Conservation (phyloP, 2,329 filamentous ascomycete genomes). For the Teratosphaeria gauchensis region DNA sequence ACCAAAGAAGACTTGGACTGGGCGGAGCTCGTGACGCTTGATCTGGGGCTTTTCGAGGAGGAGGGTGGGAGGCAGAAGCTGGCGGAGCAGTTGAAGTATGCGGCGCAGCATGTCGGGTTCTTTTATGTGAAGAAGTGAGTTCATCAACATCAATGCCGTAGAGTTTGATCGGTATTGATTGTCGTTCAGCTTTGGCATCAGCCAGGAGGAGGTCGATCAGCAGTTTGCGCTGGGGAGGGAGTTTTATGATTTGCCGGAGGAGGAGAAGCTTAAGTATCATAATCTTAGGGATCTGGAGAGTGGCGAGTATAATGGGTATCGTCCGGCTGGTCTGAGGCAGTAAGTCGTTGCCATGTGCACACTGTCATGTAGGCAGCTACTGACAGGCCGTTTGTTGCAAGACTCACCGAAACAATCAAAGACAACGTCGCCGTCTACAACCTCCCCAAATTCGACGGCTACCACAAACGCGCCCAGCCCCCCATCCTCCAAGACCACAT, state of each 20-base stretch:
- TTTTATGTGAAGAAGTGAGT: slow-evolving; percentile 15
- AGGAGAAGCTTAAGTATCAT: slow-evolving; percentile 51
- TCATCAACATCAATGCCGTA: background rate
- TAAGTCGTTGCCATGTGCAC: slow-evolving; percentile 7
- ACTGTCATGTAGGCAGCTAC: too few species aligned
- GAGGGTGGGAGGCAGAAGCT: slow-evolving; percentile 47
- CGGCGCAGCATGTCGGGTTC: slow-evolving; percentile 28
- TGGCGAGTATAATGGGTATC: slow-evolving; percentile 25
- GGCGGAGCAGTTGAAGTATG: slow-evolving; percentile 46
- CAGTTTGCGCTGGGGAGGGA: slow-evolving; percentile 53
- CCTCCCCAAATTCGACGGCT: slow-evolving; percentile 38
- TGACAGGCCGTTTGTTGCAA: too few species aligned
- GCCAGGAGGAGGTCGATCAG: slow-evolving; percentile 49
- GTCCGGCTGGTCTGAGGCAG: slow-evolving; percentile 7
- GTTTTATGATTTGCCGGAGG: slow-evolving; percentile 46
- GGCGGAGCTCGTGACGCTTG: slow-evolving; percentile 50
- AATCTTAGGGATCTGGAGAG: slow-evolving; percentile 17
- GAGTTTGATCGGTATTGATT: background rate
- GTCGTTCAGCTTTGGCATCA: slow-evolving; percentile 47
- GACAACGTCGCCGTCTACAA: slow-evolving; percentile 5
- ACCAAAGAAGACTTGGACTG: slow-evolving; percentile 31
- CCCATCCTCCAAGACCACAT: slow-evolving; percentile 37
- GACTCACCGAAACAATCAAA: slow-evolving; percentile 17
- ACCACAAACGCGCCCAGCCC: slow-evolving; percentile 17
- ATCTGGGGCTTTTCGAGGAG: slow-evolving; percentile 45